Evolutionary conservation across 352 stramenopile genomes (phyloP).

Genomic region (Nothophytophthora sp.): DNA sequence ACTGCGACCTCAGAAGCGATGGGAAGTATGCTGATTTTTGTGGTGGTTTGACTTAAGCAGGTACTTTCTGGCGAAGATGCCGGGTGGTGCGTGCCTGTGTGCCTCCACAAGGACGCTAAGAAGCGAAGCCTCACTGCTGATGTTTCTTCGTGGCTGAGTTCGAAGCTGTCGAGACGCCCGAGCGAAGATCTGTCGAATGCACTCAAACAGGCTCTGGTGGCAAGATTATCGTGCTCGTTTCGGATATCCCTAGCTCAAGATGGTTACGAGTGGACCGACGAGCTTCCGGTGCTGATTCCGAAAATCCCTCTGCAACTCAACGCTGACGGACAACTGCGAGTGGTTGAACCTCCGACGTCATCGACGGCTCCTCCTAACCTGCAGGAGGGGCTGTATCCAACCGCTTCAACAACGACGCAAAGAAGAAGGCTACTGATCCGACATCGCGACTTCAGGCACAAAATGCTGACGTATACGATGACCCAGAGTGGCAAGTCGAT

Average conservation of each 20-base stretch:
- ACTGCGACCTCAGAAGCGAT: not conserved
- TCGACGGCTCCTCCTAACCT: slow-evolving; percentile 9
- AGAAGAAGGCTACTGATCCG: slow-evolving; percentile 65
- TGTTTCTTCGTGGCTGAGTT: slow-evolving; percentile 59
- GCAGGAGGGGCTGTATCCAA: slow-evolving; percentile 35
- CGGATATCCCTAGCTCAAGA: slow-evolving; percentile 30
- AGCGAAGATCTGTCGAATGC: slow-evolving; percentile 31
- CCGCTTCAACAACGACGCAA: slow-evolving; percentile 42
- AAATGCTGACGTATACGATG: slow-evolving; percentile 76
- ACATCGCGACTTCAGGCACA: slow-evolving; percentile 42
- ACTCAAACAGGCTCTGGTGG: slow-evolving; percentile 29
- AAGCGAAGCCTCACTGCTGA: slow-evolving; percentile 48
- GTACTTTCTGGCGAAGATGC: slow-evolving; percentile 25
- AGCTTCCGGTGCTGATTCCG: slow-evolving; percentile 41
- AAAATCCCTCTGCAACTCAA: slow-evolving; percentile 37
- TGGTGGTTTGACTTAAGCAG: slow-evolving; percentile 15
- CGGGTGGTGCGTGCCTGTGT: slow-evolving; percentile 49
- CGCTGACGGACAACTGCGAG: slow-evolving; percentile 24
- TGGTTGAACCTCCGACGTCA: slow-evolving; percentile 15
- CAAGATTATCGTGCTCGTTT: slow-evolving; percentile 55
- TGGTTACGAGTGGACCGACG: slow-evolving; percentile 51
- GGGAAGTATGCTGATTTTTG: not conserved
- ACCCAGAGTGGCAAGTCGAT: slow-evolving; percentile 47
- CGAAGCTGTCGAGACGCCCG: slow-evolving; percentile 37
- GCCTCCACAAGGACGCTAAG: slow-evolving; percentile 43